Evolutionary conservation across 2,329 filamentous ascomycete species (phyloP), one percentile per base, ranked within the genome.

Genomic region (Teratosphaeria nubilosa): DNA sequence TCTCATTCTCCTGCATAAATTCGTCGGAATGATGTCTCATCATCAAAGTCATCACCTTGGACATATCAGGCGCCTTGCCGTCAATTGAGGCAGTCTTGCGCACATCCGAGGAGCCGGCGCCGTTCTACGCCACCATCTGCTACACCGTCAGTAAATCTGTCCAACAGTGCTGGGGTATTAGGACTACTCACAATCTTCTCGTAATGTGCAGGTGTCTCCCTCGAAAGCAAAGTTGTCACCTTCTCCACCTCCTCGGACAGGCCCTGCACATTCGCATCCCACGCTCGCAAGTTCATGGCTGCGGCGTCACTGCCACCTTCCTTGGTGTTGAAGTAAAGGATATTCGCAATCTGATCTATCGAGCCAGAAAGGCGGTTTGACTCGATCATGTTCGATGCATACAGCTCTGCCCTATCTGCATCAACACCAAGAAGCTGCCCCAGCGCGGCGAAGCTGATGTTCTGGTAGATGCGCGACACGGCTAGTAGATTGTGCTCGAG

Each of bases 401-500:
- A 96, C 59, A 88, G 86, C 77, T 99, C 94, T 3, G 92, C 92
- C 72, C 86, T 87, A 55, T 88, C 88, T 0, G 83, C 84, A 59
- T 89, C 84, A 4, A 96, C 80, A 0, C 89, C 91, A 14, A 99
- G 78, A 41, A 96, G 80, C 45, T 80, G 76, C 0, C 86, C 94
- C 0, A 99, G 80, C 27, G 86, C 85, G 58, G 88, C 86, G 64
- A 80, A 70, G 60, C 77, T 64, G 68, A 83, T 75, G 71, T 82
- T 75, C 67, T 77, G 64, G 73, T 81, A 74, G 60, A 80, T 69
- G 65, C 78, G 70, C 37, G 90, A 96, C 1, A 87, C 89, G 22
- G 87, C 91, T 24, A 96, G 84, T 16, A 99, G 79, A 71, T 99
- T 99, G 76, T 99, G 94, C 76, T 99, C 94, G 20, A 96, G 86